Evolutionary conservation across 2,329 filamentous ascomycete genomes (phyloP).

Genomic region (Cladorrhinum sp.): DNA sequence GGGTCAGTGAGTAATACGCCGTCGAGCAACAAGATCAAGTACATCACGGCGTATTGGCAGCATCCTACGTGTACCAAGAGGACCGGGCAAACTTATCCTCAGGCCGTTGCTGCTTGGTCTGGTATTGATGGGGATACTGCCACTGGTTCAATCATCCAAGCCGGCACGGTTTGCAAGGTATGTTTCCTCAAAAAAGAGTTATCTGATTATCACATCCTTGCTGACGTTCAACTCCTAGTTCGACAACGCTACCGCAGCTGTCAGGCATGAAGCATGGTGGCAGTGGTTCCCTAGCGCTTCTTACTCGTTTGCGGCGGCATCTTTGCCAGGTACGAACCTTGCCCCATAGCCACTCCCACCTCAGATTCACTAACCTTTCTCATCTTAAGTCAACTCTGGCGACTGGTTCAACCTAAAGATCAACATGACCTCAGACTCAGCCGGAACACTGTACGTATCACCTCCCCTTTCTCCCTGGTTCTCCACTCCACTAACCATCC

Average conservation of each 20-base stretch:
- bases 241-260: slow-evolving; percentile 22
- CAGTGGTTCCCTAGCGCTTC: slow-evolving; percentile 25
- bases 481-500: background rate
- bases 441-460: slow-evolving; percentile 22
- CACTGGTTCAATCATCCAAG: slow-evolving; percentile 24
- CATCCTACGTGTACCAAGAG: slow-evolving; percentile 24
- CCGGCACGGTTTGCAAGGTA: slow-evolving; percentile 28
- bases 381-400: slow-evolving; percentile 21
- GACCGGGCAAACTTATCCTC: slow-evolving; percentile 23
- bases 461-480: background rate
- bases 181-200: background rate
- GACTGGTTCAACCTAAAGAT: slow-evolving; percentile 30
- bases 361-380: background rate
- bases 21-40: slow-evolving; percentile 22
- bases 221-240: slow-evolving; percentile 12
- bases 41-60: slow-evolving; percentile 24
- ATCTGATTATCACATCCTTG: background rate
- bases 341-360: background rate
- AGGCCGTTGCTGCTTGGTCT: slow-evolving; percentile 27
- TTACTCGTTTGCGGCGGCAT: slow-evolving; percentile 14
- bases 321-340: slow-evolving; percentile 19
- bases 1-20: slow-evolving; percentile 25
- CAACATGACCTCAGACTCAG: slow-evolving; percentile 22
- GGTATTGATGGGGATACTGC: slow-evolving; percentile 28
- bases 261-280: slow-evolving; percentile 26